Evolutionary conservation across 139 green algal genomes (phyloP).

Genomic region (Zygnema cylindricum): DNA sequence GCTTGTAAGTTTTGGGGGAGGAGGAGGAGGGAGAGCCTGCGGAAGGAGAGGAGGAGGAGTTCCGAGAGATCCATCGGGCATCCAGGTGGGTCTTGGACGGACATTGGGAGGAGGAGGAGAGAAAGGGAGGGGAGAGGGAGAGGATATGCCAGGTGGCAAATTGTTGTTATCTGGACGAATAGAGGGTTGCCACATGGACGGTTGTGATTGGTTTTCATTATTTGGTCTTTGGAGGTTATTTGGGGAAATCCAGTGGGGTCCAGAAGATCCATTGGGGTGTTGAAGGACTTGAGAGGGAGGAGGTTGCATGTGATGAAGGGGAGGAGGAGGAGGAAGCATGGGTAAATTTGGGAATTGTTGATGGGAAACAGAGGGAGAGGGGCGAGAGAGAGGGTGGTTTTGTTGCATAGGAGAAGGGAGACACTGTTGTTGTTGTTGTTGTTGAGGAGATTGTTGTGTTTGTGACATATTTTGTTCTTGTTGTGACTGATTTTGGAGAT

Average conservation of each 20-base stretch:
- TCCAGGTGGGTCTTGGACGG: neutral
- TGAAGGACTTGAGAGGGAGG: slow-evolving; percentile 7
- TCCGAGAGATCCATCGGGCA: neutral
- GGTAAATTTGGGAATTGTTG: slow-evolving; percentile 18
- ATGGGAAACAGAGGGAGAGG: neutral
- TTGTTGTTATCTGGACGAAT: no score
- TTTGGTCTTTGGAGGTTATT: no score
- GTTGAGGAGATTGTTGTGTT: slow-evolving; percentile 28
- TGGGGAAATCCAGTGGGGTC: neutral
- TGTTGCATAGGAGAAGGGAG: no score
- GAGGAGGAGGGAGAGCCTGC: neutral
- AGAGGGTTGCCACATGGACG: no score
- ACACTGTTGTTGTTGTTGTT: no score
- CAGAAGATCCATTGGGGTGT: neutral
- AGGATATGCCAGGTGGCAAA: neutral
- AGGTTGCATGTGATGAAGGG: slow-evolving; percentile 18
- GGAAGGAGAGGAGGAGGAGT: neutral
- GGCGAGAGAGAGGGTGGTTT: no score
- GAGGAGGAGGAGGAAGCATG: neutral
- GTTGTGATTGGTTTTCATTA: no score
- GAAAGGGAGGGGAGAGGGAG: neutral
- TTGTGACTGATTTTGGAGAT: no score
- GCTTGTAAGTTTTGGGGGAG: neutral
- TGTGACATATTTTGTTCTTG: neutral
- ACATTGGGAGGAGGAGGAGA: no score